Evolutionary conservation across 805 yeast species (phyloP), one percentile per base, ranked within the genome.

Genomic region (Teunomyces lycoperdinae): DNA sequence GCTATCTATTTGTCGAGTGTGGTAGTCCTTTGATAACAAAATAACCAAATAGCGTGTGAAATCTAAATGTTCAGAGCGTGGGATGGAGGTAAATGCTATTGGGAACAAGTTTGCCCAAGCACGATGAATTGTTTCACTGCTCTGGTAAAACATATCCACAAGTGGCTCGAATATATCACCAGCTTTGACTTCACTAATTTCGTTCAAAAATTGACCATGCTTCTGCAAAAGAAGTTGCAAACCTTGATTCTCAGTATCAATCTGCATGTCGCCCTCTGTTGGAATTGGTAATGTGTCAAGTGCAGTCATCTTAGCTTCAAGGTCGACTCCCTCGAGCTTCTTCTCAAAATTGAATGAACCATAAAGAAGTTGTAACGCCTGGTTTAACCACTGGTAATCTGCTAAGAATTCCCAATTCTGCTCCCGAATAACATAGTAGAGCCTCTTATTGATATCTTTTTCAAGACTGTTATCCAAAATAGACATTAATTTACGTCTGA

Each of bases 341-440:
- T 77, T 71, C 0, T 77, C 76, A 34, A 64, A 65, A 48, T 84
- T 85, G 54, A 88, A 83, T 0, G 96, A 77, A 0, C 94, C 96
- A 59, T 85, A 89, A 5, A 94, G 67, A 27, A 95, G 67, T 61
- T 91, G 97, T 14, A 89, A 73, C 0, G 96, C 98, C 64, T 92
- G 98, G 62, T 89, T 89, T 51, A 92, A 68, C 99, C 99, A 94
- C 36, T 90, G 87, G 58, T 87, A 87, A 55, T 94, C 99, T 0
- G 96, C 91, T 33, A 94, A 71, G 54, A 80, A 86, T 62, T 94
- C 99, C 99, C 99, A 94, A 59, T 89, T 92, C 63, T 94, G 99
- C 58, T 94, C 98, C 33, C 92, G 74, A n/a, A 95, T 79, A 7
- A 92, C 85, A 57, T 95, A 95, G 53, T 85, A 83, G 31, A 94